These are phyloP conservation scores for Sphaerosporella brunnea DNA, from an alignment of 495 filamentous ascomycete genomes.

Conservation along the genomic window DNA sequence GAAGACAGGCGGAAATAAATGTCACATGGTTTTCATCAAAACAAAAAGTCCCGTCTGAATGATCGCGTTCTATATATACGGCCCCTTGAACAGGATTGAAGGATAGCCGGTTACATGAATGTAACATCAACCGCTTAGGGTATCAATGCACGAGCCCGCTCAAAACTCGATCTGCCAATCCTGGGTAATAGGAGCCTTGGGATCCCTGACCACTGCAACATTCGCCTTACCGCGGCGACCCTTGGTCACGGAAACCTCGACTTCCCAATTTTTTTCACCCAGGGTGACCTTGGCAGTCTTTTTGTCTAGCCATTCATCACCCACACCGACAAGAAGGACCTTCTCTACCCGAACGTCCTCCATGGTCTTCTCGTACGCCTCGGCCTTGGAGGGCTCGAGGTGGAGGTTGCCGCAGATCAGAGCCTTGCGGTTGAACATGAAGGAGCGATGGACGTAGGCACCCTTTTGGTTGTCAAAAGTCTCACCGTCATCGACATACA, in stretches of 20 bases:
- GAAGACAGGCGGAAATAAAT: too few relatives aligned
- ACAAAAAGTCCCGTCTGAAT: not conserved
- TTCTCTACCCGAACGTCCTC: conserved; percentile 59
- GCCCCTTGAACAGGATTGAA: not conserved
- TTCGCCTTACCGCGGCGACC: conserved; percentile 44
- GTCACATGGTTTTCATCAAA: not conserved
- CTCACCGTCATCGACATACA: conserved; percentile 91
- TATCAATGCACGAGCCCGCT: not conserved
- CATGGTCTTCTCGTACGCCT: conserved; percentile 55
- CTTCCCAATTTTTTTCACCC: conserved; percentile 44
- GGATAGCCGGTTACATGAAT: too few relatives aligned
- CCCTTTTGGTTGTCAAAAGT: conserved; percentile 73
- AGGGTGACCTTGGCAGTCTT: conserved; percentile 48
- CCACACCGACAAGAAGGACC: conserved; percentile 64
- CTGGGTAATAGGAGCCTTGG: conserved; percentile 55
- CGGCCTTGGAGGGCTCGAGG: conserved; percentile 32
- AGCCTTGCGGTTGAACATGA: conserved; percentile 38
- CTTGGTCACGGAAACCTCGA: conserved; percentile 42
- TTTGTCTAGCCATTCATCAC: conserved; percentile 50
- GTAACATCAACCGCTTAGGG: too few relatives aligned
- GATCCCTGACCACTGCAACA: conserved; percentile 67
- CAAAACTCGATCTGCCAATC: conserved; percentile 67
- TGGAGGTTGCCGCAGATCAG: not conserved
- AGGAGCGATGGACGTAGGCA: conserved; percentile 68
- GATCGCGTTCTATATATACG: not conserved